A percentile compares a stretch with the other conserved stretches of the same genome.
phyloP scores from a whole-genome alignment of 2,329 filamentous ascomycete species.

The Lithohypha guttulata region DNA sequence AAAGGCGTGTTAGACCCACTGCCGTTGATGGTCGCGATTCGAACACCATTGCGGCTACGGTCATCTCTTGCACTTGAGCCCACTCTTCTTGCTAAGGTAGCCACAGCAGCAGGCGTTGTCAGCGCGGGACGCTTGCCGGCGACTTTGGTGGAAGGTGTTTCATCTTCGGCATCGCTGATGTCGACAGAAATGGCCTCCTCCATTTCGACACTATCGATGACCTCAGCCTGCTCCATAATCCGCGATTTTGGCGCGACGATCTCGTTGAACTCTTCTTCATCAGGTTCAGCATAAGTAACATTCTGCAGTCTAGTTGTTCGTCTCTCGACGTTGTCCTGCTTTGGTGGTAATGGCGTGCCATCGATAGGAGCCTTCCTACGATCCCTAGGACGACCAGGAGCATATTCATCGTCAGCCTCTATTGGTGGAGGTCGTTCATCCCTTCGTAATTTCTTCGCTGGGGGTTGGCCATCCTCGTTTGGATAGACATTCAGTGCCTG shows the following conservation, averaged over 20 bases:
- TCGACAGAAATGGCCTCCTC: constrained; percentile 1
- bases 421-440: constrained; percentile 13
- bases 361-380: constrained; percentile 15
- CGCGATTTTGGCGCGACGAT: constrained; percentile 9
- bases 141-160: background rate
- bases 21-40: too few species aligned
- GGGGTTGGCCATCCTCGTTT: constrained; percentile 20
- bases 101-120: constrained; percentile 1
- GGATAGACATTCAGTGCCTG: constrained; percentile 24
- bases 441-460: constrained; percentile 16
- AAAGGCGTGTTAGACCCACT: constrained; percentile 3
- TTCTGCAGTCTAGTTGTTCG: constrained; percentile 18
- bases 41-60: background rate
- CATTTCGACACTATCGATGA: constrained; percentile 10
- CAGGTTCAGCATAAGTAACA: constrained; percentile 18
- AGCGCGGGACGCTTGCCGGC: constrained; percentile 5
- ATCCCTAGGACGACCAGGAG: constrained; percentile 17
- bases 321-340: constrained; percentile 14
- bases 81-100: background rate
- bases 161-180: constrained; percentile 5
- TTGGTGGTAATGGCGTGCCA: constrained; percentile 10
- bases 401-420: constrained; percentile 23
- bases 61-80: constrained; percentile 6
- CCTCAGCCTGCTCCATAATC: constrained; percentile 10
- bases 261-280: constrained; percentile 20